Conservation (phyloP, 108 stramenopile genomes). For the Parietichytrium sp. region DNA sequence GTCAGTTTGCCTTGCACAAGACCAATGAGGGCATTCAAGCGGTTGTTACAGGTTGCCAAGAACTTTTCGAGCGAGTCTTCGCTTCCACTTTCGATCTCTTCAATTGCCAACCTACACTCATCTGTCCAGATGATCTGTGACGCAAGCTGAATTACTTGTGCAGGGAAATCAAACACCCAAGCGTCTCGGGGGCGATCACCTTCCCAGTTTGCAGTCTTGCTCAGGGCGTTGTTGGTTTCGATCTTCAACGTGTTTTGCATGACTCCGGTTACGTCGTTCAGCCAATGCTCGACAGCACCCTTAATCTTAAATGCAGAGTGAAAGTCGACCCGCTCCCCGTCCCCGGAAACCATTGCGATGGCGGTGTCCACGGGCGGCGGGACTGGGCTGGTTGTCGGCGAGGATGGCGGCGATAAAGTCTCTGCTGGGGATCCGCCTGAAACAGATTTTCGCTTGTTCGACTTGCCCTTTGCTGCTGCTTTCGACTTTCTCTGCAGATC, state of each 20-base stretch:
- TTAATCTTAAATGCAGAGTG: constrained; percentile 23
- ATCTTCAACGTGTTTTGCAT: constrained; percentile 49
- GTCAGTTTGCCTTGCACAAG: constrained; percentile 46
- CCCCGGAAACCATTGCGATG: constrained; percentile 47
- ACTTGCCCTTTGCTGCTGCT: not conserved
- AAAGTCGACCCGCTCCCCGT: constrained; percentile 50
- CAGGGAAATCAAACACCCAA: constrained; percentile 47
- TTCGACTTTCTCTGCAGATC: not conserved
- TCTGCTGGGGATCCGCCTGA: no score
- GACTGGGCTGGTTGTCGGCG: no score
- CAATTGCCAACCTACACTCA: constrained; percentile 44
- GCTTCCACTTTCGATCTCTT: constrained; percentile 46
- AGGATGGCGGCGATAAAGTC: no score
- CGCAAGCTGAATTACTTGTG: constrained; percentile 45
- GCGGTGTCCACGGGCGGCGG: constrained; percentile 50
- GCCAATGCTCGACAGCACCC: constrained; percentile 56
- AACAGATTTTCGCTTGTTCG: not conserved
- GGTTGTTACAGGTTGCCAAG: not conserved
- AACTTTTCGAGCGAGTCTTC: constrained; percentile 48
- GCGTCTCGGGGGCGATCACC: constrained; percentile 48
- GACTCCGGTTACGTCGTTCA: constrained; percentile 41
- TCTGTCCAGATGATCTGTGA: constrained; percentile 48
- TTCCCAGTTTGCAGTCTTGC: constrained; percentile 45
- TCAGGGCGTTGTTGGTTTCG: not conserved
- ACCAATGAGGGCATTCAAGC: constrained; percentile 45